A percentile compares a stretch with the other conserved stretches of the same genome.
phyloP scores from a whole-genome alignment of 441 rosid species.

The Manihot esculenta region DNA sequence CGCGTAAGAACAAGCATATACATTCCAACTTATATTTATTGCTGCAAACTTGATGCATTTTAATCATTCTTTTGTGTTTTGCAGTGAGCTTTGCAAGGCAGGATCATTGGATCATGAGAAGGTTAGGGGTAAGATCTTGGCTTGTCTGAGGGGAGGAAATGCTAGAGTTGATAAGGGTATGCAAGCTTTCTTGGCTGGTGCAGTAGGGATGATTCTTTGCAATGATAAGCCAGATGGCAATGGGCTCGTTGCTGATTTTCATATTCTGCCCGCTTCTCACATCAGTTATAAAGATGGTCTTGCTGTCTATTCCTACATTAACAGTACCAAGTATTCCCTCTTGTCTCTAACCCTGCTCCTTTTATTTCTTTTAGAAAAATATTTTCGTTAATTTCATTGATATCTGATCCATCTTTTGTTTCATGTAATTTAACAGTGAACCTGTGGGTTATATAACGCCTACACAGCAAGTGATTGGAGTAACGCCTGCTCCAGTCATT shows the following conservation, averaged over 20 bases:
- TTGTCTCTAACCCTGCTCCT: background rate
- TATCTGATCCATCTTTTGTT: no score
- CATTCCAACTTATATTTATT: background rate
- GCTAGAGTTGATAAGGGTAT: conserved; percentile 45
- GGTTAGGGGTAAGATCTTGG: conserved; percentile 52
- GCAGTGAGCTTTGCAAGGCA: conserved; percentile 44
- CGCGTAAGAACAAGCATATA: conserved; percentile 34
- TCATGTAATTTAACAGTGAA: conserved; percentile 25
- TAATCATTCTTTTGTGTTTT: background rate
- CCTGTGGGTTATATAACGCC: conserved; percentile 41
- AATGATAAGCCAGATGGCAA: conserved; percentile 38
- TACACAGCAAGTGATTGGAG: conserved; percentile 16
- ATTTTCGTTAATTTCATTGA: background rate
- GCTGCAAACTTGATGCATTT: no score
- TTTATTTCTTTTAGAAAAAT: no score
- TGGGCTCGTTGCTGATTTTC: conserved; percentile 43
- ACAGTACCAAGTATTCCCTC: conserved; percentile 30
- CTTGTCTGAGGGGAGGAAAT: conserved; percentile 41
- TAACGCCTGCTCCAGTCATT: conserved; percentile 53
- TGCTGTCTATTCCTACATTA: conserved; percentile 35
- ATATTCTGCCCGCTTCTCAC: conserved; percentile 54
- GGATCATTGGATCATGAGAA: conserved; percentile 44
- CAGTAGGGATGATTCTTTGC: conserved; percentile 60
- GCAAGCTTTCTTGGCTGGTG: conserved; percentile 48
- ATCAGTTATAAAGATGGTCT: conserved; percentile 41